These are phyloP conservation scores for Cladophialophora bantiana DNA, from an alignment of 2,329 filamentous ascomycete species.

Conservation along the genomic window DNA sequence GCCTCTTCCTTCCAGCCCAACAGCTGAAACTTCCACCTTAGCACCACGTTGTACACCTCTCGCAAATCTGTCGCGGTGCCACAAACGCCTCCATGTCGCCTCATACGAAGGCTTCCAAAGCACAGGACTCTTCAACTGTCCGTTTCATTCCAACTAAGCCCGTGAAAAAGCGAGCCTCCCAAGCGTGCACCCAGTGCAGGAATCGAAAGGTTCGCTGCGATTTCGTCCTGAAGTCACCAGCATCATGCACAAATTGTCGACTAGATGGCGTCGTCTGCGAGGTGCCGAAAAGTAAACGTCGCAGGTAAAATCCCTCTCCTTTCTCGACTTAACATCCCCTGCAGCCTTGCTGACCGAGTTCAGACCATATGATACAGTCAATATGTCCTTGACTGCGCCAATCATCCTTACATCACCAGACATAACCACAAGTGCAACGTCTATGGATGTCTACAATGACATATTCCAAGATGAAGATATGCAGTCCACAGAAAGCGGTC, in stretches of 20 bases:
- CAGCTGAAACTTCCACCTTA: neutral
- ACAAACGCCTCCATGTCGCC: neutral
- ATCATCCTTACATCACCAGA: neutral
- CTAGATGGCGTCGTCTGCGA: constrained; percentile 15
- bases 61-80: neutral
- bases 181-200: constrained; percentile 19
- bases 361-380: constrained; percentile 4
- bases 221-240: constrained; percentile 7
- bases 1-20: neutral
- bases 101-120: neutral
- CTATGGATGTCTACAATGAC: neutral
- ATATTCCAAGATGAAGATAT: neutral
- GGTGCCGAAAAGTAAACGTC: constrained; percentile 13
- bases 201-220: constrained; percentile 20
- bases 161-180: constrained; percentile 17
- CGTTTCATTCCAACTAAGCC: constrained; percentile 16
- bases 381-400: neutral
- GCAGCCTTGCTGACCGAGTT: neutral
- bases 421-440: neutral
- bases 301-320: neutral
- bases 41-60: neutral
- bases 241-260: constrained; percentile 18
- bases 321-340: neutral
- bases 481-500: neutral
- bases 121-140: constrained; percentile 1